A percentile compares a stretch with the other conserved stretches of the same genome.
Evolutionary conservation across 331 rosid species (phyloP).

Genomic region (Telfairia occidentalis): DNA sequence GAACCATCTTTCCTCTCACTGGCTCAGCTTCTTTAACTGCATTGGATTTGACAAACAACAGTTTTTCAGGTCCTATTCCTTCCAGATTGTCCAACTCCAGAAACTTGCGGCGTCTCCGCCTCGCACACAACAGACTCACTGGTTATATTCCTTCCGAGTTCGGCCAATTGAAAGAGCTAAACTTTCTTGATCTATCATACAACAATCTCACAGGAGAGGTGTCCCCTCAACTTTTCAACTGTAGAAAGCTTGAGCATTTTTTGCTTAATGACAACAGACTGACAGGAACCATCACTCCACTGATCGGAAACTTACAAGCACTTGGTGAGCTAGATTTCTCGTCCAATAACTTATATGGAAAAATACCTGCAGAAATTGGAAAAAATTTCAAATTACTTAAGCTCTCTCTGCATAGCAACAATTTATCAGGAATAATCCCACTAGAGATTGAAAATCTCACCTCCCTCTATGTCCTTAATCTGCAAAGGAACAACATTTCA

Average conservation of each 20-base stretch:
- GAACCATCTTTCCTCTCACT: slow-evolving; percentile 62
- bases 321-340: slow-evolving; percentile 76
- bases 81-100: slow-evolving; percentile 37
- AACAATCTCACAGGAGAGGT: slow-evolving; percentile 31
- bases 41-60: slow-evolving; percentile 89
- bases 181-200: slow-evolving; percentile 40
- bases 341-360: slow-evolving; percentile 39
- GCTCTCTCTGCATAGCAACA: slow-evolving; percentile 34
- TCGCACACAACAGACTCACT: slow-evolving; percentile 53
- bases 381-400: slow-evolving; percentile 37
- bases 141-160: slow-evolving; percentile 37
- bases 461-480: slow-evolving; percentile 54
- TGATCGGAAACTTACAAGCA: slow-evolving; percentile 30
- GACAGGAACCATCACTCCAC: slow-evolving; percentile 26
- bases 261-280: slow-evolving; percentile 29
- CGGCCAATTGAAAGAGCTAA: slow-evolving; percentile 29
- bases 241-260: slow-evolving; percentile 33
- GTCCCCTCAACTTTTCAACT: slow-evolving; percentile 25
- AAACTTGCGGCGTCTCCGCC: slow-evolving; percentile 70
- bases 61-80: slow-evolving; percentile 85
- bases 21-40: slow-evolving; percentile 48
- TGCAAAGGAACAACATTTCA: slow-evolving; percentile 30
- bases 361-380: slow-evolving; percentile 32
- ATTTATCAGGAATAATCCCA: slow-evolving; percentile 34
- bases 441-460: slow-evolving; percentile 43